phyloP scores from a whole-genome alignment of 2,329 filamentous ascomycete species.

The Aspergillus proliferans region DNA sequence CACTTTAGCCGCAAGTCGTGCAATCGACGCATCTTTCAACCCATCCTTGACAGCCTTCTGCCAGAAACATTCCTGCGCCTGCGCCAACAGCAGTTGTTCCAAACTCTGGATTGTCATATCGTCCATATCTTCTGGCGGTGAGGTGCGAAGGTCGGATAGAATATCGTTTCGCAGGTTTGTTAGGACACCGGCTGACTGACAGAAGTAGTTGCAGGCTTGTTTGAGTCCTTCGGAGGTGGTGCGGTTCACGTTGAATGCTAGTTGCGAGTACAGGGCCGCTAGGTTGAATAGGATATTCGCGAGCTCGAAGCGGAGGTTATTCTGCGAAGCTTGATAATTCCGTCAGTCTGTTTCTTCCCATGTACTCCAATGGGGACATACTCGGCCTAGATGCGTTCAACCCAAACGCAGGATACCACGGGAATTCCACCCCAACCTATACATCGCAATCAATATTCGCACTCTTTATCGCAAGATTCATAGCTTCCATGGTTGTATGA shows the following conservation, averaged over 20 bases:
- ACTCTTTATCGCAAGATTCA: neutral
- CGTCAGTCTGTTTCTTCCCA: neutral
- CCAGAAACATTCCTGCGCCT: conserved; percentile 98
- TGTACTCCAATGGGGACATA: conserved; percentile 15
- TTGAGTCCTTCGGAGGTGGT: conserved; percentile 77
- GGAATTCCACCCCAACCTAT: conserved; percentile 87
- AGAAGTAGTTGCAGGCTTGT: conserved; percentile 82
- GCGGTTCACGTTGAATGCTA: conserved; percentile 74
- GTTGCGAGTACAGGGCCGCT: conserved; percentile 84
- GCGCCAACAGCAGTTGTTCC: conserved; percentile 76
- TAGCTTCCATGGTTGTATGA: neutral
- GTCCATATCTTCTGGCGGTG: conserved; percentile 95
- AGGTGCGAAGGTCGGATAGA: conserved; percentile 73
- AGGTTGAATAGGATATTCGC: conserved; percentile 92
- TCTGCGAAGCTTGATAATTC: conserved; percentile 47
- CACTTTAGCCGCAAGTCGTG: conserved; percentile 82
- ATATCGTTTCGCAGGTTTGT: conserved; percentile 68
- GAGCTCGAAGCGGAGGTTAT: conserved; percentile 72
- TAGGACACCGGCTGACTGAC: conserved; percentile 77
- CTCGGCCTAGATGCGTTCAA: conserved; percentile 74
- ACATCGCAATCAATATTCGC: conserved; percentile 4
- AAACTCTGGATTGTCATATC: conserved; percentile 76
- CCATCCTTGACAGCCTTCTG: conserved; percentile 92
- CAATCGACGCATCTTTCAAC: conserved; percentile 86
- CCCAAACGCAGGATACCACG: conserved; percentile 89